Percentiles rank a stretch among this genome's conserved stretches.
Evolutionary conservation across 305 asterid genomes (phyloP).

Genomic region (Rubia peregrina): DNA sequence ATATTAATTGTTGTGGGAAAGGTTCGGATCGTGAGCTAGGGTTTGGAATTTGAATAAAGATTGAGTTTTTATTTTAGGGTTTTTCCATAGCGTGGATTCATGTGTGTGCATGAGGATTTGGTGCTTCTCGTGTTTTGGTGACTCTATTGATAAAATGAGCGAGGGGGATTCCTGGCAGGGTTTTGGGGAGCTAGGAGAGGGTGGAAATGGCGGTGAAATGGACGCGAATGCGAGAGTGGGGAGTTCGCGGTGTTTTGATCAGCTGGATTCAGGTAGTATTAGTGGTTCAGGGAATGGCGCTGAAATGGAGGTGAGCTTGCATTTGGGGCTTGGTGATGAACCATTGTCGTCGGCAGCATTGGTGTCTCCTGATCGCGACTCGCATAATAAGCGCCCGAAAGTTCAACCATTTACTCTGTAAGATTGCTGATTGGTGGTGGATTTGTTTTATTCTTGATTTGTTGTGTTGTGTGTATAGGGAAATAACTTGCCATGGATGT

Average conservation of each 20-base stretch:
- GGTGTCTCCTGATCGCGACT: slow-evolving; percentile 29
- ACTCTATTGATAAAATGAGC: slow-evolving; percentile 25
- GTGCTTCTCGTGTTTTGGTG: slow-evolving; percentile 19
- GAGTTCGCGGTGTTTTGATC: slow-evolving; percentile 27
- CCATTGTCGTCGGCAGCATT: slow-evolving; percentile 29
- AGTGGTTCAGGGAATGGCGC: slow-evolving; percentile 14
- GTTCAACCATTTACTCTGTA: slow-evolving; percentile 66
- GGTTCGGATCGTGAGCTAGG: slow-evolving; percentile 45
- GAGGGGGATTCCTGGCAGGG: slow-evolving; percentile 37
- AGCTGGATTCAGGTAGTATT: slow-evolving; percentile 22
- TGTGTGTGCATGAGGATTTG: slow-evolving; percentile 53
- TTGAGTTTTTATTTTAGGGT: slow-evolving; percentile 10
- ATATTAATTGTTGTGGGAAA: not conserved
- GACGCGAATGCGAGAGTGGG: slow-evolving; percentile 19
- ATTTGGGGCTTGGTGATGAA: slow-evolving; percentile 64
- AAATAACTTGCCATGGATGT: too few species aligned
- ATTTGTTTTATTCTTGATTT: not conserved
- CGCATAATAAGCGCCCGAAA: slow-evolving; percentile 77
- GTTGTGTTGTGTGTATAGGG: too few species aligned
- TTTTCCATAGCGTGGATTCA: slow-evolving; percentile 22
- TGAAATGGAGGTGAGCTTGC: slow-evolving; percentile 43
- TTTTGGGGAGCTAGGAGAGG: slow-evolving; percentile 28
- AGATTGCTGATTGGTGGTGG: slow-evolving; percentile 19
- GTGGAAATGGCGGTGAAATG: slow-evolving; percentile 21
- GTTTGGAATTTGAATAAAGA: slow-evolving; percentile 26